These are phyloP conservation scores for Mycena floridula DNA, from an alignment of 768 basidiomycete genomes.

Conservation along the genomic window DNA sequence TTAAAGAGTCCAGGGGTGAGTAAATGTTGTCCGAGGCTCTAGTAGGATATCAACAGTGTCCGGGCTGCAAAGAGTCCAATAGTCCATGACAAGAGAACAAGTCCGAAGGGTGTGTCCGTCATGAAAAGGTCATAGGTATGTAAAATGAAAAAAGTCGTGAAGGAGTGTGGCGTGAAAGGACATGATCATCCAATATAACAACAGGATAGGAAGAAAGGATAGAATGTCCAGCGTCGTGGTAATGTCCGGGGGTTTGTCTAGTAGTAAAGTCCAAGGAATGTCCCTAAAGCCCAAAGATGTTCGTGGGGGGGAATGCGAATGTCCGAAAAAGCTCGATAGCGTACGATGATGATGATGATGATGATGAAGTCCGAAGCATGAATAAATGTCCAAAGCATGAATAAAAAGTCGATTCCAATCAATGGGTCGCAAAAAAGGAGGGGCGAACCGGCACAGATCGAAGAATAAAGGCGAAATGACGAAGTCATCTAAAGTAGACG, in stretches of 20 bases:
- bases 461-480: background rate
- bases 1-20: no score
- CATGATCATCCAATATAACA: background rate
- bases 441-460: no score
- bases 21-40: no score
- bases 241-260: slow-evolving; percentile 2
- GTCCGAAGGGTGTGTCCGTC: no score
- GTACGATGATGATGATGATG: background rate
- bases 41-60: no score
- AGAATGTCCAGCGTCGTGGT: background rate
- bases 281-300: background rate
- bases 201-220: background rate
- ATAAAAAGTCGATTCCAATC: no score
- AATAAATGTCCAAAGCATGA: no score
- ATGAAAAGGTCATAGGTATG: no score
- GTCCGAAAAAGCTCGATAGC: background rate
- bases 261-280: background rate
- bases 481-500: slow-evolving; percentile 3
- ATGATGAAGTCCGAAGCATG: no score
- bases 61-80: no score
- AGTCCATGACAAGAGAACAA: no score
- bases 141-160: slow-evolving; percentile 2
- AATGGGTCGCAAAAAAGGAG: no score
- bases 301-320: background rate
- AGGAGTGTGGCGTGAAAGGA: slow-evolving; percentile 5